A percentile compares a stretch with the other conserved stretches of the same genome.
Conservation (phyloP, 2,329 filamentous ascomycete species). For the Pseudonectria buxi region DNA sequence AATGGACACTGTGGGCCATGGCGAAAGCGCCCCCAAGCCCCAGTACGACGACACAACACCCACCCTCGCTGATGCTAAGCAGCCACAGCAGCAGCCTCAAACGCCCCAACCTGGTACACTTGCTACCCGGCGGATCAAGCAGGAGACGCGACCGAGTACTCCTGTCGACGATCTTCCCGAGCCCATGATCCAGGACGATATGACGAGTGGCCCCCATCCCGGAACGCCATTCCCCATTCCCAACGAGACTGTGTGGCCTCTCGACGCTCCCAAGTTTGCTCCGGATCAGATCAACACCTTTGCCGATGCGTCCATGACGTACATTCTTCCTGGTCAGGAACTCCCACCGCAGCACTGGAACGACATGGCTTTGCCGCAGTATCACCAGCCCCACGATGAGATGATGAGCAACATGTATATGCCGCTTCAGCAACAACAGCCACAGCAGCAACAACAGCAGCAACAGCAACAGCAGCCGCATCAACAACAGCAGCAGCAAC, state of each 20-base stretch:
- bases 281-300: constrained; percentile 31
- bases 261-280: constrained; percentile 34
- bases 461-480: constrained; percentile 4
- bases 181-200: constrained; percentile 29
- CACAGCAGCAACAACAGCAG: constrained; percentile 10
- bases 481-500: neutral
- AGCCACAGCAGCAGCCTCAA: constrained; percentile 23
- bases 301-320: constrained; percentile 22
- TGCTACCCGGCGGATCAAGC: constrained; percentile 29
- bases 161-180: constrained; percentile 23
- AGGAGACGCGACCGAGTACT: constrained; percentile 29
- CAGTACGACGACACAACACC: constrained; percentile 24
- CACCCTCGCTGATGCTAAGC: constrained; percentile 19
- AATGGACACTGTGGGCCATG: constrained; percentile 27
- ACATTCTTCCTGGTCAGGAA: constrained; percentile 25
- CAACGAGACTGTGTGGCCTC: constrained; percentile 30
- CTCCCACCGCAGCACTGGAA: constrained; percentile 20
- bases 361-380: constrained; percentile 20
- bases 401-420: constrained; percentile 22
- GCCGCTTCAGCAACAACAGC: constrained; percentile 9
- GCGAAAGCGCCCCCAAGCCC: constrained; percentile 16
- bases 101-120: constrained; percentile 23
- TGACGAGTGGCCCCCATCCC: constrained; percentile 30
- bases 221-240: constrained; percentile 36
- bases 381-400: constrained; percentile 24